Base-by-base conservation (phyloP, 345 rosid species). In the Dipteronia sinensis region DNA sequence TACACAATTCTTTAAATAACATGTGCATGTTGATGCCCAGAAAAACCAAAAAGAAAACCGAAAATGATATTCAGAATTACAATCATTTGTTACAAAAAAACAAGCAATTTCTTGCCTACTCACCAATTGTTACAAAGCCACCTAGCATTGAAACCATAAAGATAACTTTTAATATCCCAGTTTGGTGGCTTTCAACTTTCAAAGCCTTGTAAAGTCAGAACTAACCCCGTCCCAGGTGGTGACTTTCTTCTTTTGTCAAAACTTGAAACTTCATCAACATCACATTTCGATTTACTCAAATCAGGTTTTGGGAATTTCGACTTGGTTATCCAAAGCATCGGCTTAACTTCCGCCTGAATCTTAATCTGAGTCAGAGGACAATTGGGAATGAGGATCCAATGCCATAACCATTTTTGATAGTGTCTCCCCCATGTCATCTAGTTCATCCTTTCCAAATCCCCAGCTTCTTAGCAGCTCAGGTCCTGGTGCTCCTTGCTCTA, bases 401-500 rank as follows among this genome's bases (percentile, higher is more conserved):
- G 86, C 80, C 38, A 81, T 31, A 19, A 91, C 89, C 97, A 94
- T 90, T 79, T 87, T 88, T 6, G 89, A 82, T 69, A 94, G 66
- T 19, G 38, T 79, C 87, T 96, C 94, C 44, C 92, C 90, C 56
- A 92, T 82, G 44, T 94, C 98, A 53, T 89, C 91, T 58, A 92
- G 70, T 40, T 94, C 98, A 56, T 96, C 98, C 81, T 81, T 90
- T 59, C 82, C 94, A 38, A 94, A 90, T n/a, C 97, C 97, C 97
- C 99, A 96, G 58, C 84, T 81, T 68, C 93, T 87, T 4, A 93
- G 85, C 55, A 90, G 29, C 84, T 91, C 91, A 15, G 87, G 69
- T 66, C 96, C 97, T 16, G 84, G 77, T 1, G 97, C 90, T 71
- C 96, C 97, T 69, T 79, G 82, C 51, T 82, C 83, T 23, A 90